Evolutionary conservation across 441 rosid species (phyloP).

Genomic region (Sinapis alba): DNA sequence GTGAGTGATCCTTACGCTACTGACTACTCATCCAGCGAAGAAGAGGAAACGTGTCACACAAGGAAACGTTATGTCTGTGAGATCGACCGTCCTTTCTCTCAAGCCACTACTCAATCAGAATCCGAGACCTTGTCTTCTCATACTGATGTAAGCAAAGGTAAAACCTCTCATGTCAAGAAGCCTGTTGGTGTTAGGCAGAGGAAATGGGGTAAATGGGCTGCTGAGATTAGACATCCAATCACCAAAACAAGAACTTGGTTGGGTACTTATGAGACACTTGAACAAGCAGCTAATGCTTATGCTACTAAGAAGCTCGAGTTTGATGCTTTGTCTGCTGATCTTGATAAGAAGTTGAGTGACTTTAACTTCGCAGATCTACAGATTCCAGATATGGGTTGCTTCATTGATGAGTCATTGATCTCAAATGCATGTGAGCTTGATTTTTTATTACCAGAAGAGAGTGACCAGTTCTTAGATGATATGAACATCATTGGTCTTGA

Average conservation of each 20-base stretch:
- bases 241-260: constrained; percentile 78
- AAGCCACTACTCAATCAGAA: constrained; percentile 31
- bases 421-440: constrained; percentile 48
- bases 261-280: constrained; percentile 82
- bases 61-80: constrained; percentile 59
- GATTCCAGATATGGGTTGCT: constrained; percentile 51
- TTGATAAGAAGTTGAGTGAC: neutral
- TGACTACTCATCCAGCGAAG: constrained; percentile 83
- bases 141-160: constrained; percentile 24
- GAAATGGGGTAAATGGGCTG: constrained; percentile 99
- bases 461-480: constrained; percentile 52
- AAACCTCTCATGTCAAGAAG: constrained; percentile 33
- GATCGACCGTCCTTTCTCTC: constrained; percentile 47
- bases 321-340: constrained; percentile 48
- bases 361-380: constrained; percentile 47
- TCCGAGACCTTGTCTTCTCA: constrained; percentile 55
- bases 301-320: constrained; percentile 70
- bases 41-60: constrained; percentile 53
- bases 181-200: constrained; percentile 87
- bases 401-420: constrained; percentile 47
- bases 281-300: constrained; percentile 87
- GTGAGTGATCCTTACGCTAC: constrained; percentile 88
- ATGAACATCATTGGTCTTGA: constrained; percentile 46
- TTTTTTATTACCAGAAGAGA: constrained; percentile 50
- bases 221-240: constrained; percentile 85